Evolutionary conservation across 2,329 filamentous ascomycete genomes (phyloP).

Genomic region (Setomelanomma holmii): DNA sequence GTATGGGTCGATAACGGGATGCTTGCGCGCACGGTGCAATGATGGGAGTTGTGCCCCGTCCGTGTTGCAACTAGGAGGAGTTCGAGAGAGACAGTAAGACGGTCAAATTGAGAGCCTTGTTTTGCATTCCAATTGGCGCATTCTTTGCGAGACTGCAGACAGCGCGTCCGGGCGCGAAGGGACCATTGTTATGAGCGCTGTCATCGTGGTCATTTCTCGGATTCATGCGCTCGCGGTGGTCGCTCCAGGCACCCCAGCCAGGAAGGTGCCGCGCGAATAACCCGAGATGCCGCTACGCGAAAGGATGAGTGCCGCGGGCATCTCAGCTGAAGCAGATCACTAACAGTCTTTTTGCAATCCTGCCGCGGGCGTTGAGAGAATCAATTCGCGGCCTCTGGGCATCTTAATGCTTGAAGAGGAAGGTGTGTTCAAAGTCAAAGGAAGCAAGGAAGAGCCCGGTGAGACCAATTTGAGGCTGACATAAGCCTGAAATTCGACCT

Average conservation of each 20-base stretch:
- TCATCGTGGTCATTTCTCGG: neutral
- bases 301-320: neutral
- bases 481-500: too few species aligned
- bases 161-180: too few species aligned
- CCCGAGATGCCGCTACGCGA: neutral
- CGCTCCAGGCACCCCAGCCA: neutral
- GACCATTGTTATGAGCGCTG: neutral
- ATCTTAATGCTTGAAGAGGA: neutral
- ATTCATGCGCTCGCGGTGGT: neutral
- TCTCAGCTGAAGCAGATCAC: neutral
- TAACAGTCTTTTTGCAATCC: neutral
- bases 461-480: neutral
- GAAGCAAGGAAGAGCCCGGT: neutral
- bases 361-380: neutral
- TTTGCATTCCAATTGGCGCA: neutral
- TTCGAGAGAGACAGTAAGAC: too few species aligned
- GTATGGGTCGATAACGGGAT: neutral
- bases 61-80: neutral
- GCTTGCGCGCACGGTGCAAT: neutral
- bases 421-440: neutral
- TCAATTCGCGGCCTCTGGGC: too few species aligned
- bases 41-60: neutral
- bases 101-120: too few species aligned
- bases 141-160: too few species aligned
- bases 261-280: neutral